phyloP scores from a whole-genome alignment of 345 rosid genomes.

The Carallia pectinifolia region DNA sequence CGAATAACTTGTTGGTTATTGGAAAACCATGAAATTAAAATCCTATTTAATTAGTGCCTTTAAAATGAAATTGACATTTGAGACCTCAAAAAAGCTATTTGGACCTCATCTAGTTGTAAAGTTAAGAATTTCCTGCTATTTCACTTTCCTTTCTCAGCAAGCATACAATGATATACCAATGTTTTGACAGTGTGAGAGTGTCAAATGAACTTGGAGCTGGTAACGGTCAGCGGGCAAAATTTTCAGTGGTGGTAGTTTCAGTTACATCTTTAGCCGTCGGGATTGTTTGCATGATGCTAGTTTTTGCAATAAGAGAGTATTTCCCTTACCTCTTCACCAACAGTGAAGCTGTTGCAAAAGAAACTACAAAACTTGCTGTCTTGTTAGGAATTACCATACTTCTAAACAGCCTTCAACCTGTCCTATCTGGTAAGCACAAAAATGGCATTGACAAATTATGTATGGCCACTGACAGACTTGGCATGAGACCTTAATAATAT shows the following conservation, averaged over 20 bases:
- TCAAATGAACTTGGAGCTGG: constrained; percentile 91
- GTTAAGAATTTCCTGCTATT: too few species aligned
- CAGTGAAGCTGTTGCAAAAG: constrained; percentile 62
- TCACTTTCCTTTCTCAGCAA: background rate
- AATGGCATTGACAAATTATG: background rate
- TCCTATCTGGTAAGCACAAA: constrained; percentile 61
- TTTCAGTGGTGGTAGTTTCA: constrained; percentile 70
- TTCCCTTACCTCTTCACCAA: constrained; percentile 82
- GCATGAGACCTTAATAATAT: background rate
- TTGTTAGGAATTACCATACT: constrained; percentile 69
- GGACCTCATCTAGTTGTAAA: too few species aligned
- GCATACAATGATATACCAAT: background rate
- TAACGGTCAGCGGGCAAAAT: constrained; percentile 60
- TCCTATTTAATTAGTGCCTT: too few species aligned
- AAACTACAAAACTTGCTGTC: constrained; percentile 67
- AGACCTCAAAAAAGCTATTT: too few species aligned
- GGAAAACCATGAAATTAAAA: background rate
- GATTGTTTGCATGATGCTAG: constrained; percentile 51
- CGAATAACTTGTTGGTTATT: too few species aligned
- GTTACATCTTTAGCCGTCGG: constrained; percentile 69
- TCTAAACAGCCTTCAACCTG: constrained; percentile 86
- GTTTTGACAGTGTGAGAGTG: constrained; percentile 65
- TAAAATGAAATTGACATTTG: too few species aligned
- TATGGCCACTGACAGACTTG: too few species aligned
- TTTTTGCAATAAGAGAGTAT: constrained; percentile 50